Percentiles rank a stretch among this genome's conserved stretches.
phyloP scores from a whole-genome alignment of 805 yeast genomes.

The Scheffersomyces amazonensis region DNA sequence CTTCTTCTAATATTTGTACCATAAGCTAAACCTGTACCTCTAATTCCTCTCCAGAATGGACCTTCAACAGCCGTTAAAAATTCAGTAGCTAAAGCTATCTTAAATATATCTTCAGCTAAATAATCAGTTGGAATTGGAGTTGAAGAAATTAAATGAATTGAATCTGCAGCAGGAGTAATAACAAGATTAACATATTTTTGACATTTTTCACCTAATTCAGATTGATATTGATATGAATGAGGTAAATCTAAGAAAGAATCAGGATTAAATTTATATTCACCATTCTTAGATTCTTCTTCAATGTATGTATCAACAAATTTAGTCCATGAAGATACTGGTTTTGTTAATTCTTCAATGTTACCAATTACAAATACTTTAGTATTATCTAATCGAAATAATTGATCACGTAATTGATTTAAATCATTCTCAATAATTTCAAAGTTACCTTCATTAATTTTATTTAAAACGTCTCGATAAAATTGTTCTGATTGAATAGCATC shows the following conservation, averaged over 20 bases:
- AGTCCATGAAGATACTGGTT: constrained; percentile 63
- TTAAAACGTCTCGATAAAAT: constrained; percentile 43
- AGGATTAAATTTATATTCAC: constrained; percentile 2
- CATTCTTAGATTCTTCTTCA: constrained; percentile 11
- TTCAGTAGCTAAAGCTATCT: constrained; percentile 69
- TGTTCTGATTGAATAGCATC: constrained; percentile 66
- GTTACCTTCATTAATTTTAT: constrained; percentile 52
- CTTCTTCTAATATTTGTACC: constrained; percentile 67
- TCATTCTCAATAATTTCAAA: constrained; percentile 45
- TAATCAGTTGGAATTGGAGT: constrained; percentile 57
- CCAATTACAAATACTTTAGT: constrained; percentile 71
- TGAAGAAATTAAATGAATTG: constrained; percentile 62
- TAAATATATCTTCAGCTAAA: constrained; percentile 55
- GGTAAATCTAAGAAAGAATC: constrained; percentile 38
- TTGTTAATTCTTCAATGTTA: constrained; percentile 48
- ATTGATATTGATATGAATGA: constrained; percentile 49
- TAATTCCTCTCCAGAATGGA: constrained; percentile 93
- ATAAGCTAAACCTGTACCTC: constrained; percentile 93
- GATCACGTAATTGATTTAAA: constrained; percentile 50
- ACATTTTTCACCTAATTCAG: constrained; percentile 55
- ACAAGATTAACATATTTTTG: constrained; percentile 57
- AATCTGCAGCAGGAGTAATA: constrained; percentile 81
- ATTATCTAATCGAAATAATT: constrained; percentile 55
- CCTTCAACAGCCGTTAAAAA: constrained; percentile 88
- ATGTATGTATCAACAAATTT: constrained; percentile 22